phyloP scores from a whole-genome alignment of 2,329 filamentous ascomycete genomes.

The Colletotrichum sp. region DNA sequence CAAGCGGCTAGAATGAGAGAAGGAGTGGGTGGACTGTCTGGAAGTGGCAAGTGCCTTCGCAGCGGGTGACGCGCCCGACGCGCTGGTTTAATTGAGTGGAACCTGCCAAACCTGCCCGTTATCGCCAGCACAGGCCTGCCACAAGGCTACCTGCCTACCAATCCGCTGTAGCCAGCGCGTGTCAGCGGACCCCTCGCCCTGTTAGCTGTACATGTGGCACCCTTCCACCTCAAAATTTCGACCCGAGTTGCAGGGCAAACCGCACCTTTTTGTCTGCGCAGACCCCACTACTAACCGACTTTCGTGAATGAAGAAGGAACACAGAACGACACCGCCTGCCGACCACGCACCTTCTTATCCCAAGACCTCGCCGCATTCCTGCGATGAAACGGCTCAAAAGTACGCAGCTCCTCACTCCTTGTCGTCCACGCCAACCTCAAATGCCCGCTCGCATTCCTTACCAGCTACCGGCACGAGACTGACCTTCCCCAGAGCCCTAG shows the following conservation, averaged over 20 bases:
- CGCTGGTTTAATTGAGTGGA: conserved; percentile 15
- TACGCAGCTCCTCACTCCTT: neutral
- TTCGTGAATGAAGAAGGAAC: conserved; percentile 14
- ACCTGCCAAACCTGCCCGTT: neutral
- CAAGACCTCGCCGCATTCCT: neutral
- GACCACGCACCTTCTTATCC: neutral
- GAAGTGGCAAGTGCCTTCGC: neutral
- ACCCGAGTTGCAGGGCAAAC: neutral
- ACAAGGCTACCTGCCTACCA: neutral
- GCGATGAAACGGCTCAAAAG: conserved; percentile 14
- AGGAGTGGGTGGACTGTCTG: neutral
- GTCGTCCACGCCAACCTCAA: neutral
- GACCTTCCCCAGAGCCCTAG: neutral
- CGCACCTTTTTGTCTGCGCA: neutral
- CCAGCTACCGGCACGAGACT: neutral
- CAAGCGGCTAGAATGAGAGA: neutral
- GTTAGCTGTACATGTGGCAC: neutral
- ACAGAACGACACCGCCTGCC: conserved; percentile 2
- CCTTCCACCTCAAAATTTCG: neutral
- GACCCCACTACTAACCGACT: conserved; percentile 20
- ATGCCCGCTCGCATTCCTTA: neutral
- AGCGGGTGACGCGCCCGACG: neutral
- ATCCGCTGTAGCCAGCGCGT: neutral
- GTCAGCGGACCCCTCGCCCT: neutral
- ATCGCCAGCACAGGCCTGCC: neutral